These are phyloP conservation scores for Plasmodium billcollinsi DNA, from an alignment of 169 alveolate species.

Conservation along the genomic window DNA sequence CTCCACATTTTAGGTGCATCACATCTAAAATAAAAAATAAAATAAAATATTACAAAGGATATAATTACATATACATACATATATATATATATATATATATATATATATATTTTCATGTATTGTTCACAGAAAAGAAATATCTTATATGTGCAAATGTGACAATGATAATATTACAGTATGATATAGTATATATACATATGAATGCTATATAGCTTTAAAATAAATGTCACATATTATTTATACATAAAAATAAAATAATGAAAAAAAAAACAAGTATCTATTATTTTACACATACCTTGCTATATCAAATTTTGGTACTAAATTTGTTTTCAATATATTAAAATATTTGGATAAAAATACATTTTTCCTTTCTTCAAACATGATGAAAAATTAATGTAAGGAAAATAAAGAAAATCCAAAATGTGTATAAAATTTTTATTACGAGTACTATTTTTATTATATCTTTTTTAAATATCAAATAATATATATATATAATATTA, in stretches of 20 bases:
- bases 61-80: constrained; percentile 2
- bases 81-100: constrained; percentile 6
- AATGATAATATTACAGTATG: no score
- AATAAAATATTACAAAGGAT: constrained; percentile 2
- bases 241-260: neutral
- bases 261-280: neutral
- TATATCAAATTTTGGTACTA: constrained; percentile 48
- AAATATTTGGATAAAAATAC: constrained; percentile 45
- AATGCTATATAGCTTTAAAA: neutral
- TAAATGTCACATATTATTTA: neutral
- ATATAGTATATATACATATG: no score
- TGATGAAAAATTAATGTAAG: neutral
- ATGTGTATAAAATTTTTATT: constrained; percentile 8
- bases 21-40: constrained; percentile 73
- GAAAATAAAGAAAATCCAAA: neutral
- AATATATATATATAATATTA: neutral
- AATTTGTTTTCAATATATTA: constrained; percentile 33
- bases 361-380: constrained; percentile 31
- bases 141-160: no score
- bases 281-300: constrained; percentile 39
- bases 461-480: neutral
- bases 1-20: constrained; percentile 91
- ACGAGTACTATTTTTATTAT: constrained; percentile 8
- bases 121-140: no score
- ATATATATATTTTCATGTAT: neutral